Base-by-base conservation (phyloP, 2,329 filamentous ascomycete genomes). In the Colletotrichum acutatum region DNA sequence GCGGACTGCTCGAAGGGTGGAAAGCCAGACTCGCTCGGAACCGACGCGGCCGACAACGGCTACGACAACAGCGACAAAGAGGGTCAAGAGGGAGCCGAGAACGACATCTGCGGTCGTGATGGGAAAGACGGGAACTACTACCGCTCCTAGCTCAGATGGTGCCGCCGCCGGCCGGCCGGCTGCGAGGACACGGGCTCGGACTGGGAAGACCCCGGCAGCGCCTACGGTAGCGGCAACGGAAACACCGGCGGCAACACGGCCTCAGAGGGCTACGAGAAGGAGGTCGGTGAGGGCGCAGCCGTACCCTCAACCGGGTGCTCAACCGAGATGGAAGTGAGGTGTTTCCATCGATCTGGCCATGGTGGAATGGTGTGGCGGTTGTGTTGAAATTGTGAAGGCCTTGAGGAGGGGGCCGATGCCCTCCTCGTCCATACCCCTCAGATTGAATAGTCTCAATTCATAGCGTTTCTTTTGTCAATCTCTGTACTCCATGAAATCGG, bases 1-100 rank as follows among this genome's bases (percentile, higher is more conserved):
- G n/a, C 12, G 68, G 34, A 68, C 34, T 3, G 64, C 60, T 42
- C 68, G 70, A n/a, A 56, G 70, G 26, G 59, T 72, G n/a, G 70
- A 72, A 16, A 72, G 70, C 54, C 66, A 72, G 70, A 72, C 70
- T 4, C 34, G 70, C 4, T 60, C 54, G 3, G 70, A 72, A 56
- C 70, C 70, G 14, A 24, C 46, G 32, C 4, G 66, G 22, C 66
- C 70, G 2, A 68, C 69, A 1, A 60, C 62, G 2, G 46, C 58
- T 2, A 57, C 57, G 14, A 28, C 58, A n/a, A 49, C 42, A 9
- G 34, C 19, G 26, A n/a, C 59, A 11, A 52, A n/a, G n/a, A 60
- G 60, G 22, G 66, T 42, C 32, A 70, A 70, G 70, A 69, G 53
- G 34, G 66, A 70, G 19, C 37, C 70, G 6, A 70, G 32, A 1